These are phyloP conservation scores for Daedaleopsis nitida DNA, from an alignment of 768 basidiomycete genomes.

Conservation along the genomic window DNA sequence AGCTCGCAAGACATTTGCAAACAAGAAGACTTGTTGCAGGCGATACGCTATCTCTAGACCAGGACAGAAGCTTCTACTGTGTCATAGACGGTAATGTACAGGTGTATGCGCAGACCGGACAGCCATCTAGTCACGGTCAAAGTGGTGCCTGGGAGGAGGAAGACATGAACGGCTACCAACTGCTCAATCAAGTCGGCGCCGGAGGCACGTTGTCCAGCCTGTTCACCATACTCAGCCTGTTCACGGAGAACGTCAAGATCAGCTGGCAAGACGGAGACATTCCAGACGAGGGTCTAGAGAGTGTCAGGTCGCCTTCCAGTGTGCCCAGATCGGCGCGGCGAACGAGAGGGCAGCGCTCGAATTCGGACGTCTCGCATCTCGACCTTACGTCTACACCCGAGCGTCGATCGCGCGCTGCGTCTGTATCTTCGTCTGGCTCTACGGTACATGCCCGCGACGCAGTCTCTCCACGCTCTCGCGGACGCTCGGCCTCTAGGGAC, in stretches of 20 bases:
- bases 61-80: conserved; percentile 96
- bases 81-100: conserved; percentile 98
- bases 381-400: conserved; percentile 41
- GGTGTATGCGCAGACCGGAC: conserved; percentile 78
- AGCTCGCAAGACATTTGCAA: conserved; percentile 93
- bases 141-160: conserved; percentile 77
- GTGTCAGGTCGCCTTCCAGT: conserved; percentile 11
- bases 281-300: conserved; percentile 23
- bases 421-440: conserved; percentile 68
- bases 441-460: conserved; percentile 57
- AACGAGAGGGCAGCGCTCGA: conserved; percentile 38
- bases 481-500: conserved; percentile 17
- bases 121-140: conserved; percentile 43
- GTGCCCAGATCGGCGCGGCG: conserved; percentile 10
- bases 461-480: conserved; percentile 31
- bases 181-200: conserved; percentile 94
- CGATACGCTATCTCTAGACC: conserved; percentile 87
- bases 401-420: conserved; percentile 48
- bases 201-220: conserved; percentile 95
- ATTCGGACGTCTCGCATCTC: conserved; percentile 68
- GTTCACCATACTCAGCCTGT: conserved; percentile 95
- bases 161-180: conserved; percentile 93
- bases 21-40: conserved; percentile 95
- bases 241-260: conserved; percentile 92
- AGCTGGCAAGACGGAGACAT: conserved; percentile 80